These are phyloP conservation scores for Ophiorrhiza pumila DNA, from an alignment of 257 asterid genomes.

Conservation along the genomic window DNA sequence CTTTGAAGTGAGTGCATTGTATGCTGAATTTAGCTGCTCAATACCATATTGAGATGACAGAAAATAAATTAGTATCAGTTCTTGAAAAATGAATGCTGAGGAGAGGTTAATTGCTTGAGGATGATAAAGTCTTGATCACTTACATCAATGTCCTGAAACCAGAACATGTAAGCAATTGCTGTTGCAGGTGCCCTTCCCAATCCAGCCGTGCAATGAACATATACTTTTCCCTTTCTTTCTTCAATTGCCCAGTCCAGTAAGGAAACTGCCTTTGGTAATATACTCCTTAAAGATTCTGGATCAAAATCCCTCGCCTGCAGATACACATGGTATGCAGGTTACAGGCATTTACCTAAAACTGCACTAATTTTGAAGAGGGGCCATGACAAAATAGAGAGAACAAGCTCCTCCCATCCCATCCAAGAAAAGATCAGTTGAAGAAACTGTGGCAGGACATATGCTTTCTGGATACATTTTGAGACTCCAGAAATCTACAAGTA, in stretches of 20 bases:
- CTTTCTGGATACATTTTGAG: neutral
- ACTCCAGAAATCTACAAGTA: neutral
- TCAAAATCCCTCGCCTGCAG: constrained; percentile 86
- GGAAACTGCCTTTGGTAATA: constrained; percentile 75
- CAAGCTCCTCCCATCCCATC: neutral
- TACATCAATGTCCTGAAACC: constrained; percentile 81
- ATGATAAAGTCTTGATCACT: constrained; percentile 20
- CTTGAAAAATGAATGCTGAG: too few relatives aligned
- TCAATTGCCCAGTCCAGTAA: constrained; percentile 67
- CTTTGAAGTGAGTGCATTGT: constrained; percentile 58
- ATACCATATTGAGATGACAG: constrained; percentile 10
- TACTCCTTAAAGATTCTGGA: constrained; percentile 83
- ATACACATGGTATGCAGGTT: constrained; percentile 6
- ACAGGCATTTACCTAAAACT: constrained; percentile 3
- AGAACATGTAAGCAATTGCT: constrained; percentile 90
- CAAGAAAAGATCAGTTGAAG: neutral
- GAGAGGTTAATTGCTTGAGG: too few relatives aligned
- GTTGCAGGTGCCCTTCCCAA: constrained; percentile 94
- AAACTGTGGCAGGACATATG: neutral
- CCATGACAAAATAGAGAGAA: neutral
- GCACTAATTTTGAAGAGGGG: neutral
- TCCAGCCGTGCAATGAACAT: constrained; percentile 96
- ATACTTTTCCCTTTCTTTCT: constrained; percentile 76
- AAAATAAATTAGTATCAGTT: too few relatives aligned
- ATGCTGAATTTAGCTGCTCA: constrained; percentile 66